phyloP scores from a whole-genome alignment of 441 rosid genomes.

The Bocquillonia castaneifolia region DNA sequence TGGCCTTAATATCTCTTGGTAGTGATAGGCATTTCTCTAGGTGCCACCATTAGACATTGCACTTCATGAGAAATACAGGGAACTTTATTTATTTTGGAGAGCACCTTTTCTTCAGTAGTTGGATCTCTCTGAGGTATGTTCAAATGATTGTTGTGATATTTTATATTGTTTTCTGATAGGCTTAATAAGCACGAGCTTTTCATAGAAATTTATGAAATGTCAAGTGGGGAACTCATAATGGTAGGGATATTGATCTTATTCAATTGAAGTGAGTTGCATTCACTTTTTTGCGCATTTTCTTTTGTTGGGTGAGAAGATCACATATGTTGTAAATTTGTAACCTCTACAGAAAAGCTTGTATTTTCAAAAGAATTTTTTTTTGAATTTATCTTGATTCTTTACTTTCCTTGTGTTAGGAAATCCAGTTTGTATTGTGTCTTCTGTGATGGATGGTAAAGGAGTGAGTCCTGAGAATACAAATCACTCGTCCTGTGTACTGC shows the following conservation, averaged over 20 bases:
- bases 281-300: neutral
- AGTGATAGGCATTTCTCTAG: neutral
- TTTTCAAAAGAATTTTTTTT: neutral
- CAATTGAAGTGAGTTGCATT: neutral
- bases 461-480: slow-evolving; percentile 33
- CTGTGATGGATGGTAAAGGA: slow-evolving; percentile 34
- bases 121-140: neutral
- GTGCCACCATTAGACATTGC: neutral
- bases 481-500: slow-evolving; percentile 31
- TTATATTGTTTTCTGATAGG: neutral
- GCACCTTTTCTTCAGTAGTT: neutral
- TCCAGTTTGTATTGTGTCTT: slow-evolving; percentile 25
- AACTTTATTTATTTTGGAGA: neutral
- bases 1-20: slow-evolving; percentile 1
- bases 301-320: neutral
- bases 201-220: neutral
- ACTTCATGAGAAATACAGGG: neutral
- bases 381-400: slow-evolving; percentile 22
- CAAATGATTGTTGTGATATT: neutral
- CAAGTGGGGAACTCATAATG: neutral
- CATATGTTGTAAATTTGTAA: neutral
- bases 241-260: neutral
- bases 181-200: neutral
- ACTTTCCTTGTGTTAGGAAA: slow-evolving; percentile 32
- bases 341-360: slow-evolving; percentile 1